phyloP scores from a whole-genome alignment of 2,329 filamentous ascomycete species.

The Sclerotinia glacialis region DNA sequence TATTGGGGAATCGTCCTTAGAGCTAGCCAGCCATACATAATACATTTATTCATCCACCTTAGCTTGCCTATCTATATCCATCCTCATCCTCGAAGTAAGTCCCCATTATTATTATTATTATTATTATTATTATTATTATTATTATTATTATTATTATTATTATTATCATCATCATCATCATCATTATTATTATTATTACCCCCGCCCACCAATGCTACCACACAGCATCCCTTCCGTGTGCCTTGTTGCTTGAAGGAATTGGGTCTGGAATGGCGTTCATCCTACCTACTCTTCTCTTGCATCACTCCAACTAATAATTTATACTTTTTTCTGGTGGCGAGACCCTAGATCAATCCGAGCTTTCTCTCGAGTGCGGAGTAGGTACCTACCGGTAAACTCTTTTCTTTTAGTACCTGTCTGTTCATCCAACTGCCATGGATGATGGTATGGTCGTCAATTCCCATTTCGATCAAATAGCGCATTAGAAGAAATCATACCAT shows the following conservation, averaged over 20 bases:
- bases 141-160: neutral
- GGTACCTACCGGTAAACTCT: no score
- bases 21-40: neutral
- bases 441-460: no score
- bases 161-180: no score
- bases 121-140: no score
- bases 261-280: constrained; percentile 11
- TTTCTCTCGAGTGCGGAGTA: constrained; percentile 14
- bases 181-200: neutral
- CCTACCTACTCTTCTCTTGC: constrained; percentile 7
- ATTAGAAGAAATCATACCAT: neutral
- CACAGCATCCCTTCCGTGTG: neutral
- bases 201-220: neutral
- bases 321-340: constrained; percentile 10
- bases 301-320: constrained; percentile 15
- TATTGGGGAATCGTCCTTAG: neutral
- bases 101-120: no score
- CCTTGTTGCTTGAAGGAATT: constrained; percentile 6
- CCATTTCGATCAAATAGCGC: neutral
- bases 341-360: constrained; percentile 16
- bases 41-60: neutral
- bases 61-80: neutral
- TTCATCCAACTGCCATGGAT: no score
- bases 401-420: no score
- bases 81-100: no score